A percentile compares a stretch with the other conserved stretches of the same genome.
Conservation (phyloP, 2,329 filamentous ascomycete species). For the Chaetomium olivaceum region DNA sequence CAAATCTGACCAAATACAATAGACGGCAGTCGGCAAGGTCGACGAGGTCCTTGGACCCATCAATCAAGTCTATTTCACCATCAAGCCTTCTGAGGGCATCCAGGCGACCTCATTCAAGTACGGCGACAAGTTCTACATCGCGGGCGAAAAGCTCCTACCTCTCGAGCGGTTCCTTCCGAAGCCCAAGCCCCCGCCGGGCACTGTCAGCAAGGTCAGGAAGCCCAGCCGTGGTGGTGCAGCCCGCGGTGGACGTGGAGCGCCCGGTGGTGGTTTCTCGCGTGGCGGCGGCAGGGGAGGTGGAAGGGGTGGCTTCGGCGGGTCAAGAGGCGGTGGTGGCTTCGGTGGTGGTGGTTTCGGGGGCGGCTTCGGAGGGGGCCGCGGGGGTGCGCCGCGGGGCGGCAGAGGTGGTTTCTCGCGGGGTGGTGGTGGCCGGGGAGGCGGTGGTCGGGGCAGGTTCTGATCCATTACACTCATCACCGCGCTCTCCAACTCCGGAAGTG, state of each 20-base stretch:
- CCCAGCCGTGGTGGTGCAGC: conserved; percentile 67
- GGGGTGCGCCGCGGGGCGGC: conserved; percentile 20
- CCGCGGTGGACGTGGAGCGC: conserved; percentile 46
- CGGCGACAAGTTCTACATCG: conserved; percentile 97
- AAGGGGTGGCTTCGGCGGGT: conserved; percentile 33
- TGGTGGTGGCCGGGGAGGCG: conserved; percentile 16
- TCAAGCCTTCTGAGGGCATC: conserved; percentile 96
- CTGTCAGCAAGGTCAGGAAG: conserved; percentile 56
- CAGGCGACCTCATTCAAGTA: conserved; percentile 91
- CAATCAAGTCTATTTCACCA: conserved; percentile 97
- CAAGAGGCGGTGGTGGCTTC: conserved; percentile 35
- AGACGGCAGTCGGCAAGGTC: conserved; percentile 88
- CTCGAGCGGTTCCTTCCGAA: conserved; percentile 96
- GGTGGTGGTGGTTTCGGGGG: conserved; percentile 38
- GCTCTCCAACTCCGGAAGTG: neutral
- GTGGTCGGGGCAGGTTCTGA: conserved; percentile 25
- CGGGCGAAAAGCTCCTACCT: conserved; percentile 88
- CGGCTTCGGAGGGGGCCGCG: conserved; percentile 37
- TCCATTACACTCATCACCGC: neutral
- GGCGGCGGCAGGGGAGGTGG: conserved; percentile 41
- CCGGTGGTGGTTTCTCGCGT: conserved; percentile 37
- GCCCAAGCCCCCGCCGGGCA: conserved; percentile 73
- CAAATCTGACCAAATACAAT: neutral
- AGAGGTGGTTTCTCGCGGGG: conserved; percentile 37
- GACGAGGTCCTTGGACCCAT: conserved; percentile 97